These are phyloP conservation scores for Meira miltonrushii DNA, from an alignment of 1,284 basidiomycete genomes.

Conservation along the genomic window DNA sequence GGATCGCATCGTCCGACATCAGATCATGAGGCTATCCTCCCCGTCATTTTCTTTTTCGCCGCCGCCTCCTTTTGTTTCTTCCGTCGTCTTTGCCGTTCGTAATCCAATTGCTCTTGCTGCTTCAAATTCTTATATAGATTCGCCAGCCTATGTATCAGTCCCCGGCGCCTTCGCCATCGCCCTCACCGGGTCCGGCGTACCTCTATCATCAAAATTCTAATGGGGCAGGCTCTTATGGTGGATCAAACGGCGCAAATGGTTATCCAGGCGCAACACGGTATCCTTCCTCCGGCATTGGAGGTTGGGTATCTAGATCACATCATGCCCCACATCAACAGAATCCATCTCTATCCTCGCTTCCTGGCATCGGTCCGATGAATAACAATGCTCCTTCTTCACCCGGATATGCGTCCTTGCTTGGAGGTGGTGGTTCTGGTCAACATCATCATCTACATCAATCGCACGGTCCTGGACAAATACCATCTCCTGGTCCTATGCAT, in stretches of 20 bases:
- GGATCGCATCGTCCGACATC: no score
- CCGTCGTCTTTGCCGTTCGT: not conserved
- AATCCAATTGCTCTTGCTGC: no score
- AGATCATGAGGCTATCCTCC: constrained; percentile 4
- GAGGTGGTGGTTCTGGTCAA: constrained; percentile 13
- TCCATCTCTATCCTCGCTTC: constrained; percentile 42
- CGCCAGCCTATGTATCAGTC: constrained; percentile 36
- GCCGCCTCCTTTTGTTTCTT: not conserved
- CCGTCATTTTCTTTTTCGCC: not conserved
- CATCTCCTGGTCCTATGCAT: constrained; percentile 31
- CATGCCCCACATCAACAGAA: constrained; percentile 41
- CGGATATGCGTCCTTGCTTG: constrained; percentile 22
- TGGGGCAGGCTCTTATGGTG: constrained; percentile 22
- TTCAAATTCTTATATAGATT: not conserved
- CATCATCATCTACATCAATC: constrained; percentile 30
- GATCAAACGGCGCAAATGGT: constrained; percentile 18
- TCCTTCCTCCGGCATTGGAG: constrained; percentile 19
- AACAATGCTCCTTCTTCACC: constrained; percentile 36
- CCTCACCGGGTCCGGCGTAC: constrained; percentile 41
- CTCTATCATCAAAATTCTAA: constrained; percentile 31
- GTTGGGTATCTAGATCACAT: constrained; percentile 19
- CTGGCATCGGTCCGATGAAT: constrained; percentile 25
- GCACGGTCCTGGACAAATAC: constrained; percentile 38
- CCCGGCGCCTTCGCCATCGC: constrained; percentile 44
- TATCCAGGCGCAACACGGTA: constrained; percentile 30